A percentile compares a stretch with the other conserved stretches of the same genome.
These are phyloP conservation scores for Jackrogersella multiformis DNA, from an alignment of 495 filamentous ascomycete species.

Conservation along the genomic window DNA sequence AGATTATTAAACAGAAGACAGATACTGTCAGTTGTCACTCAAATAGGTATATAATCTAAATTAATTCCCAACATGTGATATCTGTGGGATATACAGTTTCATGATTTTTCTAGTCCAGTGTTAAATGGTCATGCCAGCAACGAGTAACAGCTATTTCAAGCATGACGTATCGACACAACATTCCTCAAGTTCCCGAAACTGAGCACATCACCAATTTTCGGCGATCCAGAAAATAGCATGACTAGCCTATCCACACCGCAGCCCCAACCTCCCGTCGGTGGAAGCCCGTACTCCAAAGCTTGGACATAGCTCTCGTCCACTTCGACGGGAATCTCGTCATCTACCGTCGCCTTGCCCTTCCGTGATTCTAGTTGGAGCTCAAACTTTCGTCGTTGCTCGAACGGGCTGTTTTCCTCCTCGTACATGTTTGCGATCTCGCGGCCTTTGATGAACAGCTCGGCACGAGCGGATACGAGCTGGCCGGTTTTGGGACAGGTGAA, in stretches of 20 bases:
- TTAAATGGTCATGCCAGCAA: too few species aligned
- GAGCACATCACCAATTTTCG: slow-evolving; percentile 82
- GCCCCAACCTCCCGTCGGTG: slow-evolving; percentile 95
- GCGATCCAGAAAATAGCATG: slow-evolving; percentile 83
- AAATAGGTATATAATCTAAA: too few species aligned
- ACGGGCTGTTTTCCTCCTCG: slow-evolving; percentile 96
- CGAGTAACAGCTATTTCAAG: too few species aligned
- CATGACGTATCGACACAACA: slow-evolving; percentile 56
- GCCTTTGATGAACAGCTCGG: slow-evolving; percentile 85
- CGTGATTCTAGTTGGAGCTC: slow-evolving; percentile 56
- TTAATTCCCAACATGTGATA: too few species aligned
- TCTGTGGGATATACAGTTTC: too few species aligned
- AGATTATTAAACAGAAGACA: too few species aligned
- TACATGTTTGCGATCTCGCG: slow-evolving; percentile 92
- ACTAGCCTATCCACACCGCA: slow-evolving; percentile 88
- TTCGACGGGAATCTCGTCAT: slow-evolving; percentile 36
- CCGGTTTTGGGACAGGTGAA: slow-evolving; percentile 68
- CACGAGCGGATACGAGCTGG: slow-evolving; percentile 78
- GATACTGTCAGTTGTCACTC: too few species aligned
- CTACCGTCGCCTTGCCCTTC: slow-evolving; percentile 34
- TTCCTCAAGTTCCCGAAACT: slow-evolving; percentile 87
- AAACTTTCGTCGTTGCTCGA: slow-evolving; percentile 87
- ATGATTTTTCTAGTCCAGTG: too few species aligned
- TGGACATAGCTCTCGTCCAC: slow-evolving; percentile 87
- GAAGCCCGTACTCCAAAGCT: slow-evolving; percentile 86